Percentiles rank a stretch among this genome's conserved stretches.
Conservation (phyloP, 2,329 filamentous ascomycete genomes). For the Ceratocystis lukuohia region DNA sequence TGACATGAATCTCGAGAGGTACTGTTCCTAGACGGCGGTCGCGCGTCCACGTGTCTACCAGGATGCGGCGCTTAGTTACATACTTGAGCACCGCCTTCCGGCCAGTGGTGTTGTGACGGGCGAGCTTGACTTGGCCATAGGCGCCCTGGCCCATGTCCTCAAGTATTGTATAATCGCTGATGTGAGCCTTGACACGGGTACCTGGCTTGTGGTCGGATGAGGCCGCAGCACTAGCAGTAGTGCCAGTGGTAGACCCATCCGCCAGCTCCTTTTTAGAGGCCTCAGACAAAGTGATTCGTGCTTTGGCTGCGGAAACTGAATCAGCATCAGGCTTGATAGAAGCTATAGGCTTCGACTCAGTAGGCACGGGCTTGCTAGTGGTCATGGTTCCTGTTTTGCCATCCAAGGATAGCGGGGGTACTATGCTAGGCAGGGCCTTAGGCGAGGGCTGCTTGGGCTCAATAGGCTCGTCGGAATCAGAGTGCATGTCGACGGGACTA, state of each 20-base stretch:
- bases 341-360: neutral
- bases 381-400: neutral
- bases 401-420: slow-evolving; percentile 14
- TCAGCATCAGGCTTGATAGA: neutral
- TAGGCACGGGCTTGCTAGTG: neutral
- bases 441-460: slow-evolving; percentile 28
- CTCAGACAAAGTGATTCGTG: neutral
- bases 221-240: slow-evolving; percentile 15
- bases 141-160: slow-evolving; percentile 98
- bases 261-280: neutral
- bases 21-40: slow-evolving; percentile 88
- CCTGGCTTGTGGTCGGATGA: slow-evolving; percentile 48
- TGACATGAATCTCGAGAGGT: slow-evolving; percentile 88
- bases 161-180: slow-evolving; percentile 78
- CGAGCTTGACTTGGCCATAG: slow-evolving; percentile 94
- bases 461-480: slow-evolving; percentile 17
- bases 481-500: slow-evolving; percentile 18
- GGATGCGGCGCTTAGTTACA: slow-evolving; percentile 88
- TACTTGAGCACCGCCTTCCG: slow-evolving; percentile 94
- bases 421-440: neutral
- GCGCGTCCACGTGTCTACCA: slow-evolving; percentile 96
- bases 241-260: neutral
- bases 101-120: slow-evolving; percentile 64
- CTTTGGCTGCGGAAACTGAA: neutral
- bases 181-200: slow-evolving; percentile 35